A percentile compares a stretch with the other conserved stretches of the same genome.
Evolutionary conservation across 148 eudicot genomes (phyloP).

Genomic region (Silene conica): DNA sequence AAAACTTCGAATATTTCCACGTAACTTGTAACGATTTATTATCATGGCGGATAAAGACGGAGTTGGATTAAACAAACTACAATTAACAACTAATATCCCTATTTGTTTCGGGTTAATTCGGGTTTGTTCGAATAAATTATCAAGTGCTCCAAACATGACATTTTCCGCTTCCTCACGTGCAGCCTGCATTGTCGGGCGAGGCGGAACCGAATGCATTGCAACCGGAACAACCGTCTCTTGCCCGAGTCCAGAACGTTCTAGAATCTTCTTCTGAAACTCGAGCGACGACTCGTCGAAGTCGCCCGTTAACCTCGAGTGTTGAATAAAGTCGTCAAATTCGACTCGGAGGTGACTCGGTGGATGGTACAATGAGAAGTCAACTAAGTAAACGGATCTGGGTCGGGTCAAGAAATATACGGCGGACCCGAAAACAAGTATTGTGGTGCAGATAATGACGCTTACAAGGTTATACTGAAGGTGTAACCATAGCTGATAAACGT

Average conservation of each 20-base stretch:
- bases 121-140: conserved; percentile 37
- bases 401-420: conserved; percentile 46
- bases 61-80: conserved; percentile 57
- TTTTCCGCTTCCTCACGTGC: conserved; percentile 53
- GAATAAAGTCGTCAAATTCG: conserved; percentile 27
- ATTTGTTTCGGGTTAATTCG: conserved; percentile 39
- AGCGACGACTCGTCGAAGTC: conserved; percentile 48
- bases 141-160: conserved; percentile 52
- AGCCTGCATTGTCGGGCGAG: conserved; percentile 49
- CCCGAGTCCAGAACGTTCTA: conserved; percentile 55
- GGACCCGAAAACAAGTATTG: conserved; percentile 36
- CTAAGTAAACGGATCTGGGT: conserved; percentile 43
- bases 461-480: conserved; percentile 42
- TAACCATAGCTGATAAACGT: conserved; percentile 40
- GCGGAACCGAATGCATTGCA: conserved; percentile 47
- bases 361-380: conserved; percentile 49
- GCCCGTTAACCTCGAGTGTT: conserved; percentile 37
- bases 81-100: conserved; percentile 54
- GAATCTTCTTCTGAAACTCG: conserved; percentile 53
- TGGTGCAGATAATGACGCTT: conserved; percentile 21
- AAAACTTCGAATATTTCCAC: conserved; percentile 50
- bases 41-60: conserved; percentile 69
- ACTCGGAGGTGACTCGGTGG: conserved; percentile 39
- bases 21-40: conserved; percentile 43
- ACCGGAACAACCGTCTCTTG: conserved; percentile 51